phyloP scores from a whole-genome alignment of 139 green algal genomes.

The Picochlorum sp. region DNA sequence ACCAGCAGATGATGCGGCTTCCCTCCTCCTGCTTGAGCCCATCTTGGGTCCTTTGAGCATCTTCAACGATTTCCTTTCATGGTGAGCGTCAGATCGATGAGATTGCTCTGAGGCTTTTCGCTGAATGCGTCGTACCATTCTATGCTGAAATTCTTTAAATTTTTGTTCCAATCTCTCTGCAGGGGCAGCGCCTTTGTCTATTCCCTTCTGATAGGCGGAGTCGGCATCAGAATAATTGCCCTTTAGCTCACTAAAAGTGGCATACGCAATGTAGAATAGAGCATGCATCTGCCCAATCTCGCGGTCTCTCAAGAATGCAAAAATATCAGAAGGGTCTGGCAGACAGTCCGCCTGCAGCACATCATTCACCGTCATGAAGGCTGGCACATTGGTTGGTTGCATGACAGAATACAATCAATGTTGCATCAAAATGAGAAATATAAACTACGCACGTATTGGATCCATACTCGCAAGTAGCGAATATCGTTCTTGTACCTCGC shows the following conservation, averaged over 20 bases:
- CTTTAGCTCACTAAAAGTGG: constrained; percentile 65
- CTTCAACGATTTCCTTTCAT: constrained; percentile 17
- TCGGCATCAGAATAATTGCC: constrained; percentile 58
- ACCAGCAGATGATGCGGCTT: constrained; percentile 8
- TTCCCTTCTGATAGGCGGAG: constrained; percentile 58
- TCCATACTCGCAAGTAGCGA: constrained; percentile 84
- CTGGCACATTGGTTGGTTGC: too few relatives aligned
- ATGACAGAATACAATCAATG: background rate
- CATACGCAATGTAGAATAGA: constrained; percentile 82
- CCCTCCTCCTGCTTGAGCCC: background rate
- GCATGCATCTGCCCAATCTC: constrained; percentile 63
- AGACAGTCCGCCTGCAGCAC: constrained; percentile 50
- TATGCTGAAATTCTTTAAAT: constrained; percentile 63
- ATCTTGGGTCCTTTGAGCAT: background rate
- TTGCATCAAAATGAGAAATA: background rate
- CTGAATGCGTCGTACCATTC: constrained; percentile 69
- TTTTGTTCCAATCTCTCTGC: constrained; percentile 62
- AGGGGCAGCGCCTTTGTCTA: constrained; percentile 51
- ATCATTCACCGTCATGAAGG: background rate
- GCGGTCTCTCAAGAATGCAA: constrained; percentile 67
- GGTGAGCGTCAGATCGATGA: constrained; percentile 3
- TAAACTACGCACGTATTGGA: constrained; percentile 61
- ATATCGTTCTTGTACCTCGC: constrained; percentile 65
- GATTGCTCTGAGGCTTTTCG: constrained; percentile 43
- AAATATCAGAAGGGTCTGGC: constrained; percentile 76